These are phyloP conservation scores for Beauveria pseudobassiana DNA, from an alignment of 2,329 filamentous ascomycete species.

Conservation along the genomic window DNA sequence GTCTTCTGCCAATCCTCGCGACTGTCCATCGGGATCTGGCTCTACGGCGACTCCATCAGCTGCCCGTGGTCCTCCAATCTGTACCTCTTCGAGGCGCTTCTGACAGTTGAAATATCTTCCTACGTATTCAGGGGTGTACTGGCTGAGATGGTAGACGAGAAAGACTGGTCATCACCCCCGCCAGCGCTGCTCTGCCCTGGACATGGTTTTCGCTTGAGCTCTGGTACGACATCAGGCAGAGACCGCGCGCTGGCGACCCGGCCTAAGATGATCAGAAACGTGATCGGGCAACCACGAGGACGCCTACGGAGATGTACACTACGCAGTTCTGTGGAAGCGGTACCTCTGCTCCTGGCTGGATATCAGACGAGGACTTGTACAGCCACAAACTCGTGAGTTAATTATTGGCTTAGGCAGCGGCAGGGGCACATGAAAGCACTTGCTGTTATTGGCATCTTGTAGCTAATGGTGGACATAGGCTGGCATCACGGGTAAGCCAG, in stretches of 20 bases:
- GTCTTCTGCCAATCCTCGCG: not conserved
- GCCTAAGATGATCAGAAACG: not conserved
- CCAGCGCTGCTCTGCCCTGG: not conserved
- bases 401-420: not conserved
- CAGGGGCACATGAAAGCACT: not conserved
- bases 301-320: not conserved
- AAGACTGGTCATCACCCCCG: not conserved
- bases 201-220: not conserved
- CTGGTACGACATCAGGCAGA: not conserved
- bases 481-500: not conserved
- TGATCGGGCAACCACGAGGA: not conserved
- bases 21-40: not conserved
- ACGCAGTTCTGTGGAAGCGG: not conserved
- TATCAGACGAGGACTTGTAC: not conserved
- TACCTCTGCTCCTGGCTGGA: not conserved
- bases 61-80: not conserved
- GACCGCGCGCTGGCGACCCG: not conserved
- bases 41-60: not conserved
- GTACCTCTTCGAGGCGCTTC: not conserved
- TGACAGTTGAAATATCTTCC: not conserved
- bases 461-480: not conserved
- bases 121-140: not conserved
- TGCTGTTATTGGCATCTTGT: not conserved
- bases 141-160: not conserved
- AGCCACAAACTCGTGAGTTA: not conserved